phyloP scores from a whole-genome alignment of 2,329 filamentous ascomycete species.

The Sclerotinia spermophila region DNA sequence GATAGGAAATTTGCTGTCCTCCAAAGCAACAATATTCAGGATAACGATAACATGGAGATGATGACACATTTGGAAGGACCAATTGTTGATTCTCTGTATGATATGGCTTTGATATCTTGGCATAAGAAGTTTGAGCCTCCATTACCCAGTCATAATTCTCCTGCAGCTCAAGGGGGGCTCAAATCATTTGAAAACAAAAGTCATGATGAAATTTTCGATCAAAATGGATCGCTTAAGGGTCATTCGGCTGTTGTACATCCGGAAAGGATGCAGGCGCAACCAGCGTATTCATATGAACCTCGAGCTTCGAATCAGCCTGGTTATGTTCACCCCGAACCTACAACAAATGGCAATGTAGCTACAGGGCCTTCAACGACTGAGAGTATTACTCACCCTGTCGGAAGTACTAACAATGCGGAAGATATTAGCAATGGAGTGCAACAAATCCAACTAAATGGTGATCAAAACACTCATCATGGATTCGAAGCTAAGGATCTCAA shows the following conservation, averaged over 20 bases:
- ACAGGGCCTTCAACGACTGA: conserved; percentile 26
- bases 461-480: conserved; percentile 15
- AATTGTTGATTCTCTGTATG: conserved; percentile 72
- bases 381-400: conserved; percentile 22
- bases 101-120: conserved; percentile 72
- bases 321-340: neutral
- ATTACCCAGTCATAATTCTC: conserved; percentile 52
- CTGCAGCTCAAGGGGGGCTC: conserved; percentile 42
- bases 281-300: conserved; percentile 26
- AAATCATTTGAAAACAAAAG: conserved; percentile 24
- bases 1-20: conserved; percentile 68
- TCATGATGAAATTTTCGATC: conserved; percentile 33
- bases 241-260: conserved; percentile 29
- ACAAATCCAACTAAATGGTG: conserved; percentile 16
- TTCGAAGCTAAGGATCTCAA: conserved; percentile 25
- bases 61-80: conserved; percentile 71
- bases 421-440: conserved; percentile 14
- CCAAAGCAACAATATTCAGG: conserved; percentile 75
- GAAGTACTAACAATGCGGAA: neutral
- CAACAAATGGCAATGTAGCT: neutral
- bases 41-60: conserved; percentile 81
- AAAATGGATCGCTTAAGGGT: conserved; percentile 36
- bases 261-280: conserved; percentile 18
- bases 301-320: conserved; percentile 24
- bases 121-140: conserved; percentile 57